Conservation (phyloP, 1,284 basidiomycete species). For the Athelia sp. region DNA sequence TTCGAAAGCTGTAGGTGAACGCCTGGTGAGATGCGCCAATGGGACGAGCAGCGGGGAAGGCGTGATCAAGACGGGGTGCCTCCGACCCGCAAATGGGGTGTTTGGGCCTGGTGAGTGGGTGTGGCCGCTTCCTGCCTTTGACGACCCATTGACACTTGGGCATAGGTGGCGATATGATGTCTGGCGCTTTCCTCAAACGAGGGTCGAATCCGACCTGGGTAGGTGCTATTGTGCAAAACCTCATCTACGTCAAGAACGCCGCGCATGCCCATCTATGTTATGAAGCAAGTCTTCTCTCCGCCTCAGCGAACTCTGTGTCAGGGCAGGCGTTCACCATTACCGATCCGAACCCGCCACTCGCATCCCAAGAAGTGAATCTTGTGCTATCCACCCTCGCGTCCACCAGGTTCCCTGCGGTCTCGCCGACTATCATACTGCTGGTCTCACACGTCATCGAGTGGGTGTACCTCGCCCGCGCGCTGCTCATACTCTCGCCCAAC, state of each 20-base stretch:
- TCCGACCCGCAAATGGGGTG: conserved; percentile 71
- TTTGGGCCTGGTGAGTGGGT: conserved; percentile 51
- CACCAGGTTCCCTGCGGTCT: conserved; percentile 45
- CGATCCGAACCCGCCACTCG: conserved; percentile 56
- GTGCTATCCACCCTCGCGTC: conserved; percentile 46
- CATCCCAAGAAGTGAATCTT: conserved; percentile 56
- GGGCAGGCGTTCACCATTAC: conserved; percentile 63
- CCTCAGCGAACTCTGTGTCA: conserved; percentile 49
- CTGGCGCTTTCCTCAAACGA: conserved; percentile 55
- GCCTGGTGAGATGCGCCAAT: conserved; percentile 51
- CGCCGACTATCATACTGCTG: conserved; percentile 49
- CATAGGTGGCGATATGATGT: conserved; percentile 60
- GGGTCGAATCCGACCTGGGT: conserved; percentile 62
- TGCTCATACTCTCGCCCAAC: conserved; percentile 27
- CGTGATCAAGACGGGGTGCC: conserved; percentile 57
- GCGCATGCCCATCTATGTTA: conserved; percentile 58
- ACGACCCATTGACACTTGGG: neutral
- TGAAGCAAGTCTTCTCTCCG: conserved; percentile 41
- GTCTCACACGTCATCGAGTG: conserved; percentile 51
- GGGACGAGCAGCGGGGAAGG: conserved; percentile 28
- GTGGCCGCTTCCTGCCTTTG: neutral
- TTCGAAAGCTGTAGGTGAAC: conserved; percentile 52
- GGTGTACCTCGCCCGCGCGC: conserved; percentile 42
- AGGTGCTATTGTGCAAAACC: conserved; percentile 50
- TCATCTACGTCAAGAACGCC: conserved; percentile 70